Percentiles rank a stretch among this genome's conserved stretches.
phyloP scores from a whole-genome alignment of 805 yeast genomes.

The Pichia sporocuriosa region DNA sequence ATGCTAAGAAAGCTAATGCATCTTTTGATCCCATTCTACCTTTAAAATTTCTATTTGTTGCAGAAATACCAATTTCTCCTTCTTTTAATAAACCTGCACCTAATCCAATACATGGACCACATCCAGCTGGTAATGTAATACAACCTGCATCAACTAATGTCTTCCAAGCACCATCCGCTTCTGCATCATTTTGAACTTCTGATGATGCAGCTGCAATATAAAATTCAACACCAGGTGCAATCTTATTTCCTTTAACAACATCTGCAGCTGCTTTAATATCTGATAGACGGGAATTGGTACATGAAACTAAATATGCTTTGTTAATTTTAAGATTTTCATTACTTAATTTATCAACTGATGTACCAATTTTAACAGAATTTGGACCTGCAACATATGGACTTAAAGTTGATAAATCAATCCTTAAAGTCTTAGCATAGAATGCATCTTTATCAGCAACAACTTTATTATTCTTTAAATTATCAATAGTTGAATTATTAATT shows the following conservation, averaged over 20 bases:
- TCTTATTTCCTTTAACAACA: constrained; percentile 71
- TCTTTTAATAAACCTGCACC: constrained; percentile 91
- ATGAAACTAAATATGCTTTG: constrained; percentile 95
- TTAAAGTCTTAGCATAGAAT: constrained; percentile 79
- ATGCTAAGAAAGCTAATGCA: constrained; percentile 91
- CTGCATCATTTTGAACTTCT: constrained; percentile 89
- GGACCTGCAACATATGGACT: constrained; percentile 95
- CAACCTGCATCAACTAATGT: constrained; percentile 88
- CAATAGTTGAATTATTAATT: constrained; percentile 56
- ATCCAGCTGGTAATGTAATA: constrained; percentile 92
- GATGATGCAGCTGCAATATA: constrained; percentile 97
- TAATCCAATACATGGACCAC: constrained; percentile 98
- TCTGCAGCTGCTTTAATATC: constrained; percentile 94
- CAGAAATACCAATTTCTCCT: constrained; percentile 97
- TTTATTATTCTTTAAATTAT: constrained; percentile 37
- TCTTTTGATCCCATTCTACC: constrained; percentile 99
- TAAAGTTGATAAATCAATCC: constrained; percentile 70
- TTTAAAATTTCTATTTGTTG: constrained; percentile 96
- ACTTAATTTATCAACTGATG: constrained; percentile 68
- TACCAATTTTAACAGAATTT: constrained; percentile 90
- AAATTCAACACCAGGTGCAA: constrained; percentile 87
- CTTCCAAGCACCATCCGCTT: constrained; percentile 87
- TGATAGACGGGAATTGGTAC: constrained; percentile 90
- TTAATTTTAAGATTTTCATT: constrained; percentile 67
- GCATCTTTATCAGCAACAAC: constrained; percentile 68